Conservation (phyloP, 208 protist species). For the Leishmania amazonensis region DNA sequence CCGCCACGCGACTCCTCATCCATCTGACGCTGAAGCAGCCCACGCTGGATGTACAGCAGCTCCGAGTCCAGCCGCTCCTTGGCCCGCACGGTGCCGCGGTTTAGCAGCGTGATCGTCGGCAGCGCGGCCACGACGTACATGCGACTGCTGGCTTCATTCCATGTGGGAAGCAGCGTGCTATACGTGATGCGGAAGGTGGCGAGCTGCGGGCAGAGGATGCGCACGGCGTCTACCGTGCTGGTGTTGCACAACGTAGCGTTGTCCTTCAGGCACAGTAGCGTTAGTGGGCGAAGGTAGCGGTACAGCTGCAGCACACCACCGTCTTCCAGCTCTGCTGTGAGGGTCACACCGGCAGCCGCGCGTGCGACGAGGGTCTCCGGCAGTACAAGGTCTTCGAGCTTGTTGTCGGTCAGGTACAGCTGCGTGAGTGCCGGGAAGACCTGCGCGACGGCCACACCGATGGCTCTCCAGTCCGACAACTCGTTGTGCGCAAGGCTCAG, state of each 20-base stretch:
- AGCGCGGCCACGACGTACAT: slow-evolving; percentile 89
- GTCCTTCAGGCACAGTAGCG: slow-evolving; percentile 75
- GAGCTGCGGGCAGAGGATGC: slow-evolving; percentile 59
- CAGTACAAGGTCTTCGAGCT: slow-evolving; percentile 51
- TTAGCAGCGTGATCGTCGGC: slow-evolving; percentile 74
- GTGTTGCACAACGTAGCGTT: slow-evolving; percentile 57
- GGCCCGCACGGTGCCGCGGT: slow-evolving; percentile 72
- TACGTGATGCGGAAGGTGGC: slow-evolving; percentile 82
- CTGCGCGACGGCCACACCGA: slow-evolving; percentile 40
- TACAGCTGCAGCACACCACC: slow-evolving; percentile 26
- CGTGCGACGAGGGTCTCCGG: slow-evolving; percentile 17
- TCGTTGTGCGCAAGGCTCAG: slow-evolving; percentile 83
- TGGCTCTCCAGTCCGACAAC: slow-evolving; percentile 56
- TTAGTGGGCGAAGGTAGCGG: slow-evolving; percentile 52
- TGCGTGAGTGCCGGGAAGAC: slow-evolving; percentile 64
- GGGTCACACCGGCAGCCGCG: slow-evolving; percentile 1
- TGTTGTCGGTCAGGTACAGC: slow-evolving; percentile 78
- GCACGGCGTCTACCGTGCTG: slow-evolving; percentile 65
- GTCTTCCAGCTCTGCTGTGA: neutral
- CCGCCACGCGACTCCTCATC: slow-evolving; percentile 11
- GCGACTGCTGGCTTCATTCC: slow-evolving; percentile 81
- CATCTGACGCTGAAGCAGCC: slow-evolving; percentile 46
- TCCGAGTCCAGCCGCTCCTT: slow-evolving; percentile 89
- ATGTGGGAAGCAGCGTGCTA: slow-evolving; percentile 60
- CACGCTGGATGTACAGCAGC: slow-evolving; percentile 88